Base-by-base conservation (phyloP, 2,329 filamentous ascomycete species). In the Aspergillus intermedius region DNA sequence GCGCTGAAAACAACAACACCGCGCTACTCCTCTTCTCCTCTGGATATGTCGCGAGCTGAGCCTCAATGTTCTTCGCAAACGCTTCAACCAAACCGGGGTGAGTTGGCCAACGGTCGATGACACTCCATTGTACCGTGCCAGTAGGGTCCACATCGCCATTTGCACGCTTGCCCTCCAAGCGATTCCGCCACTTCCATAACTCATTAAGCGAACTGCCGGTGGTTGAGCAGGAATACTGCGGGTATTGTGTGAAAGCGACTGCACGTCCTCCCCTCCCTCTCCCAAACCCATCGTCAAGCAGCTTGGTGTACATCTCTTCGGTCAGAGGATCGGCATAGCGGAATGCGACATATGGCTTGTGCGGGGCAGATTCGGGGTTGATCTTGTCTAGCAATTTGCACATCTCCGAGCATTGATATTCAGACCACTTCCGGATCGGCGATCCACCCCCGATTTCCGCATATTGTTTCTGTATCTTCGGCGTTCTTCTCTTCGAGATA, bases 341-440 rank as follows among this genome's bases (percentile, higher is more conserved):
- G 69, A 98, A 98, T 12, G 93, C 91, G 42, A 97, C 90, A 63
- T 98, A 98, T 7, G 93, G 93, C 68, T 93, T 96, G 68, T 98
- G 93, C 5, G 93, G 93, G 3, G 93, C 93, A 1, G 91, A 95
- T 65, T 95, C 87, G 5, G 93, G 93, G 1, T 87, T 94, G 52
- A 89, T 86, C 59, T 85, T 80, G 77, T 98, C 93, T 45, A 98
- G 78, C 45, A 97, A 81, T 77, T 95, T 96, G 80, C 93, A 98
- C 89, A 97, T 96, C 72, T 97, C 91, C 50, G 79, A 78, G 51
- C 83, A 90, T 70, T 98, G 93, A 64, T 93, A 84, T 71, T 98
- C 93, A 21, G 91, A 95, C 94, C 94, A 98, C 69, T 94, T 94
- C 58, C 91, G 84, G 67, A 98, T 98, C 1, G 93, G 93, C 17